Evolutionary conservation across 306 rosid species (phyloP), one percentile per base, ranked within the genome.

Genomic region (Medicago ruthenica): DNA sequence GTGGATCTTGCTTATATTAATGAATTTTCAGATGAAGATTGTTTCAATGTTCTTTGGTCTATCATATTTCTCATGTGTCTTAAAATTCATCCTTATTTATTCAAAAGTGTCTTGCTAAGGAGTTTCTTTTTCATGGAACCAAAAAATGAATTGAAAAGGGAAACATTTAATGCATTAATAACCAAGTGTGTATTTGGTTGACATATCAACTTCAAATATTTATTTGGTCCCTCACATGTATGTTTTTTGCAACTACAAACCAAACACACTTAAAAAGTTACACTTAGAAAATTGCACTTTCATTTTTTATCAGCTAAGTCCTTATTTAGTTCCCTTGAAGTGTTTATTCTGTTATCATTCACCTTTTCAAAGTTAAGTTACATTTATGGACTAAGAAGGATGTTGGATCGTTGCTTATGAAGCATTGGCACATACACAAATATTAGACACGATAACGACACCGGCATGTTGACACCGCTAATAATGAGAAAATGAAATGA

Each of bases 121-220:
- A 14, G 53, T 47, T 47, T 3, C 53, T 14, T 47, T 12, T 2
- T 47, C 17, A 47, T 12, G 53, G 53, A 14, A 54, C 5, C 4
- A 54, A 54, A 54, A 53, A 8, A 17, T 2, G 11, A 17, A 53
- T 34, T 20, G 37, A 58, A 22, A 58, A 58, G 36, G 4, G 63
- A 16, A 3, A 5, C 27, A 20, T 21, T 58, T 58, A 20, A 21
- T 58, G 63, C 36, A 58, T 17, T 58, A 5, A 20, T 55, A 9
- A 55, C 62, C 22, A n/a, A 53, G 59, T 54, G 27, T 54, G 60
- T 54, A 20, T 54, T 54, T 54, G 27, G 60, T 45, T 45, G 50
- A 7, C 16, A 45, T 14, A 45, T 45, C 51, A 4, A 45, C 51
- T 45, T 12, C 51, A 45, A 45, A 14, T 45, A 13, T 45, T 45